Conservation (phyloP, 208 protist genomes). For the Trypanosoma vivax region DNA sequence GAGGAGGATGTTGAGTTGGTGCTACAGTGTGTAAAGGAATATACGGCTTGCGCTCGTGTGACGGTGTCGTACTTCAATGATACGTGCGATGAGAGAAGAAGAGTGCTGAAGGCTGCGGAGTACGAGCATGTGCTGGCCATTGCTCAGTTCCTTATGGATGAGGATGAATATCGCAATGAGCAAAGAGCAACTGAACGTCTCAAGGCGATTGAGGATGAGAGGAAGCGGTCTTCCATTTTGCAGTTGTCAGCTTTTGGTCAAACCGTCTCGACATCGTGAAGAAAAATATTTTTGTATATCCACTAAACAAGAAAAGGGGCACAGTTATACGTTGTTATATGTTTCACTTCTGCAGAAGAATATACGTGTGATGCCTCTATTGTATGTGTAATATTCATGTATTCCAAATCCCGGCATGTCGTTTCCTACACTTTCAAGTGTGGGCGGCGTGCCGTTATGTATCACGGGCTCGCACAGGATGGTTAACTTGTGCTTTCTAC, state of each 20-base stretch:
- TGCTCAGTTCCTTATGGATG: slow-evolving; percentile 32
- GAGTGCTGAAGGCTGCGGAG: slow-evolving; percentile 43
- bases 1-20: slow-evolving; percentile 23
- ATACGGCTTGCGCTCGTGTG: slow-evolving; percentile 31
- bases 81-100: slow-evolving; percentile 61
- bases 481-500: too few relatives aligned
- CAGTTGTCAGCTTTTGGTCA: slow-evolving; percentile 14
- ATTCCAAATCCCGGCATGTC: too few relatives aligned
- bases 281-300: slow-evolving; percentile 3
- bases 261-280: not conserved
- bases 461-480: too few relatives aligned
- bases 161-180: slow-evolving; percentile 26
- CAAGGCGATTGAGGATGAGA: slow-evolving; percentile 18
- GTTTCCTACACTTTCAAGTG: too few relatives aligned
- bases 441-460: too few relatives aligned
- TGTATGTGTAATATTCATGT: too few relatives aligned
- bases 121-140: slow-evolving; percentile 29
- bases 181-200: slow-evolving; percentile 14
- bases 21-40: slow-evolving; percentile 15
- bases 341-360: too few relatives aligned
- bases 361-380: too few relatives aligned
- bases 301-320: not conserved
- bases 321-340: not conserved
- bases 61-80: slow-evolving; percentile 44
- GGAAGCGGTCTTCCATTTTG: slow-evolving; percentile 20